These are phyloP conservation scores for Sporisorium exsertum DNA, from an alignment of 1,284 basidiomycete genomes.

Conservation along the genomic window DNA sequence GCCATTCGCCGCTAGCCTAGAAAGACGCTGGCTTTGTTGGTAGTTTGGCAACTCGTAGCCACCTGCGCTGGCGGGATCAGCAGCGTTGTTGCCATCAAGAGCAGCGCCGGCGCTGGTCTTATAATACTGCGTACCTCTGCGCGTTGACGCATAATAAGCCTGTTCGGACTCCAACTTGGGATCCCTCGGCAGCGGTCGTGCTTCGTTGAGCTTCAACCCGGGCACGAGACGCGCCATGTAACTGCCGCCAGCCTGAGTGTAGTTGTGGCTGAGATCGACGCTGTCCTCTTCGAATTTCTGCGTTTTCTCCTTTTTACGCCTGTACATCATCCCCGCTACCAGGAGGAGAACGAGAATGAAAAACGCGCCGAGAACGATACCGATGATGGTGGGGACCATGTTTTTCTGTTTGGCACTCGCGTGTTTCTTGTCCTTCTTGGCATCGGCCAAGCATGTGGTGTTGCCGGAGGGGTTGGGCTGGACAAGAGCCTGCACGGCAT, in stretches of 20 bases:
- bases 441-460: constrained; percentile 17
- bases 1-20: background rate
- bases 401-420: constrained; percentile 9
- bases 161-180: constrained; percentile 26
- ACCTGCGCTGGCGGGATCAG: background rate
- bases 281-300: constrained; percentile 27
- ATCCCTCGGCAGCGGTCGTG: constrained; percentile 26
- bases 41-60: constrained; percentile 8
- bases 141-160: constrained; percentile 19
- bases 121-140: constrained; percentile 24
- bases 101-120: background rate
- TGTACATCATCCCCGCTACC: constrained; percentile 28
- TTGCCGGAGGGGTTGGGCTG: constrained; percentile 18
- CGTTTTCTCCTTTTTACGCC: constrained; percentile 26
- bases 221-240: constrained; percentile 47
- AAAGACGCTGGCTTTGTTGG: constrained; percentile 3
- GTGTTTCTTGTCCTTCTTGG: background rate
- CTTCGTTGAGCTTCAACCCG: constrained; percentile 31
- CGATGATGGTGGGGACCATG: constrained; percentile 39
- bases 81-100: background rate
- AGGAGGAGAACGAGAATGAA: constrained; percentile 24
- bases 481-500: constrained; percentile 4
- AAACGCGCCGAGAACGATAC: constrained; percentile 26
- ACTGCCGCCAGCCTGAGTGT: constrained; percentile 19
- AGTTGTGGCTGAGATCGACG: constrained; percentile 22